These are phyloP conservation scores for Durusdinium trenchii DNA, from an alignment of 73 alveolate species.

Conservation along the genomic window DNA sequence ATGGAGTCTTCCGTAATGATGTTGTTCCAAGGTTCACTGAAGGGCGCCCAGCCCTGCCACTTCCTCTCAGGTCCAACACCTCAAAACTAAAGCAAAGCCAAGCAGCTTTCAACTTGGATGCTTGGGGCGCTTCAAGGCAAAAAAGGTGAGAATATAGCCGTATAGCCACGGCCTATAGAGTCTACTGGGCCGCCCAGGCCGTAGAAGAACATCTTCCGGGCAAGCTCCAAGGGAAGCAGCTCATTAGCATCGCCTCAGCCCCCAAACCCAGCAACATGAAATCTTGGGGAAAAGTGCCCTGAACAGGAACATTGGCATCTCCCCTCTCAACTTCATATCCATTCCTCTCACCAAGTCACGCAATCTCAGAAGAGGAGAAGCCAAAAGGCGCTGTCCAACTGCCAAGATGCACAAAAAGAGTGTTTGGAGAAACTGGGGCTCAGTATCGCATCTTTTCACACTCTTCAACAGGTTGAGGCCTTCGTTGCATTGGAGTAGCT, in stretches of 20 bases:
- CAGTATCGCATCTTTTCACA: background rate
- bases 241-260: constrained; percentile 21
- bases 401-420: no score
- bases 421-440: background rate
- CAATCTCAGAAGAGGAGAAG: constrained; percentile 11
- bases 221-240: background rate
- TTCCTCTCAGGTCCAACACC: no score
- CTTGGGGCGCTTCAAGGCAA: no score
- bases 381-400: constrained; percentile 16
- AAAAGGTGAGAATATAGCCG: no score
- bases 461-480: background rate
- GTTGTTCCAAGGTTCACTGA: background rate
- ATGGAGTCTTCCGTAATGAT: background rate
- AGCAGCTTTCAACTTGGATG: no score
- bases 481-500: background rate
- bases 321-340: no score
- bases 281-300: background rate
- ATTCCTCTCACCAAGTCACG: background rate
- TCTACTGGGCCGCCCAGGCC: background rate
- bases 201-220: background rate
- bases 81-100: no score
- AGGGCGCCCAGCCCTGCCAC: constrained; percentile 43
- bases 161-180: no score
- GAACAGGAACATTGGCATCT: no score
- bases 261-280: background rate